These are phyloP conservation scores for Vitis hybrid DNA, from an alignment of 177 flowering plant genomes.

Conservation along the genomic window DNA sequence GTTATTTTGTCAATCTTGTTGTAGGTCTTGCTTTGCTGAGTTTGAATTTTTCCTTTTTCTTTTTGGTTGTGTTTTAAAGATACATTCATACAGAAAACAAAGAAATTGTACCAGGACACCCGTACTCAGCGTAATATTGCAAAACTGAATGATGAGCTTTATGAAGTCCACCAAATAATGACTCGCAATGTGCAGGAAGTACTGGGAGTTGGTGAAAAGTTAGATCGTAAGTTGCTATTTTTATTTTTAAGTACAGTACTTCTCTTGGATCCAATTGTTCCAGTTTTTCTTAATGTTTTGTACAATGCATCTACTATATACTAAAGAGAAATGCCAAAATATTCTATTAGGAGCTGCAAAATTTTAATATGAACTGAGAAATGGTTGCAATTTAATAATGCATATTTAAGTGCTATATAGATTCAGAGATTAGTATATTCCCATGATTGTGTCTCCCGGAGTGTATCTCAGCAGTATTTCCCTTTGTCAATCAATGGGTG, in stretches of 20 bases:
- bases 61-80: conserved; percentile 37
- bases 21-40: conserved; percentile 10
- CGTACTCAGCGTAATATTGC: conserved; percentile 84
- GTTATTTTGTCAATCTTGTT: not conserved
- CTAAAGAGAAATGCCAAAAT: not conserved
- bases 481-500: too few species aligned
- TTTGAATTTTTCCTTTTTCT: conserved; percentile 14
- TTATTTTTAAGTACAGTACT: not conserved
- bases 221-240: conserved; percentile 70
- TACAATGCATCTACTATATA: not conserved
- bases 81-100: conserved; percentile 89
- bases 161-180: conserved; percentile 97
- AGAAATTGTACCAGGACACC: conserved; percentile 87
- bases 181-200: conserved; percentile 98
- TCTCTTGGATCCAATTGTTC: not conserved
- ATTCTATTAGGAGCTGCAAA: not conserved
- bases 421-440: too few species aligned
- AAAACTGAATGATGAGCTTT: conserved; percentile 89
- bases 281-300: not conserved
- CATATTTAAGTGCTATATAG: too few species aligned
- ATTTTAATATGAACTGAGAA: too few species aligned
- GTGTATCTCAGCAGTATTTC: too few species aligned
- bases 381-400: too few species aligned
- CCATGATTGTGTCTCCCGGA: too few species aligned
- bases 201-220: conserved; percentile 95